Evolutionary conservation across 139 green algal species (phyloP), one percentile per base, ranked within the genome.

Genomic region (Volvox reticuliferus): DNA sequence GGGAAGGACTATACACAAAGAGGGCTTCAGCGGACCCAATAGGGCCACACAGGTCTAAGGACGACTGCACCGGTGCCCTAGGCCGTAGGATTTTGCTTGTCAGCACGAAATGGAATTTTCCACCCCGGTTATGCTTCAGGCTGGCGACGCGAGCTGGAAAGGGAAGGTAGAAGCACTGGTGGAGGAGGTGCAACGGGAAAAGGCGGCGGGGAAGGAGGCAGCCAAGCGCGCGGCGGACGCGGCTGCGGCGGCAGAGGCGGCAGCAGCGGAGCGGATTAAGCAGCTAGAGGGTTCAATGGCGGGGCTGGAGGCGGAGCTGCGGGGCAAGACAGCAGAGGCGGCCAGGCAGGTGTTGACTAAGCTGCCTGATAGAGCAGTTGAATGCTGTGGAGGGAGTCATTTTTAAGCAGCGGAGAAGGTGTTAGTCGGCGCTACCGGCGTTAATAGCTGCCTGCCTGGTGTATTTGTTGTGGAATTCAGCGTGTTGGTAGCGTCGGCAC

Each of bases 111-210:
- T 75, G 67, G 67, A 26, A n/a, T 3, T n/a, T 37, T 35, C 55
- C n/a, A 19, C 18, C 24, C n/a, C 76, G 32, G 5, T 19, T 1
- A 6, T 17, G 17, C 36, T 63, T 30, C 88, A 92, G 78, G 75
- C 85, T 1, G 26, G 37, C 2, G 90, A 93, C 35, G 87, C 79
- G 1, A 88, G 61, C 69, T 93, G 89, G 92, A 91, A 93, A 77
- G 86, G 81, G 35, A 91, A 93, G 92, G 88, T 91, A 24, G 88
- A 93, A 44, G 63, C 35, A 12, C 44, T 91, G 44, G 75, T 93
- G 76, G 88, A 93, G 83, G 83, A 95, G 91, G 84, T 95, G 75
- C 79, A 91, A 80, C 65, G 87, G 30, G 89, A 94, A 87, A 88
- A 89, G 82, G 87, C 30, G 13, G 79, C 63, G n/a, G 78, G 28